phyloP scores from a whole-genome alignment of 2,329 filamentous ascomycete genomes.

The Macrophomina tecta region DNA sequence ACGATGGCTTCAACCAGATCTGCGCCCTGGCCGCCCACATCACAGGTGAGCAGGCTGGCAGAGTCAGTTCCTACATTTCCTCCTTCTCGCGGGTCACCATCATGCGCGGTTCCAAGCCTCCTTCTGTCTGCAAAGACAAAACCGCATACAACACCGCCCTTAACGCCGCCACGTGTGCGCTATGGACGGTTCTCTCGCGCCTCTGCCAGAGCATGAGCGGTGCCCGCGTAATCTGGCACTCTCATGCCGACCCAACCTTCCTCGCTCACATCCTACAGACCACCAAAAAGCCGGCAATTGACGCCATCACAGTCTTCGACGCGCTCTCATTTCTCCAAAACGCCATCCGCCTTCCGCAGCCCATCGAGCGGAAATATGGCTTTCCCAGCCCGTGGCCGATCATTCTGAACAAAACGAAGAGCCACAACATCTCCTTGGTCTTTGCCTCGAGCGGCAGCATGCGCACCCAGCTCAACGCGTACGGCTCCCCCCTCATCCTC shows the following conservation, averaged over 20 bases:
- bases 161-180: neutral
- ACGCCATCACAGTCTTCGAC: constrained; percentile 4
- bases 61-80: neutral
- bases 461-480: neutral
- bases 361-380: neutral
- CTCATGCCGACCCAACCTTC: neutral
- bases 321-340: neutral
- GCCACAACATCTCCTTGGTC: neutral
- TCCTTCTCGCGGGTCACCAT: constrained; percentile 7
- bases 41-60: neutral
- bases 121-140: neutral
- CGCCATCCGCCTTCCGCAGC: neutral
- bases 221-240: neutral
- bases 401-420: neutral
- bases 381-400: neutral
- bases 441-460: neutral
- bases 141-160: neutral
- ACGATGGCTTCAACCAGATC: neutral
- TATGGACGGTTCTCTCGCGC: neutral
- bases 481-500: constrained; percentile 25
- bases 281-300: neutral
- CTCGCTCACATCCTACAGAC: neutral
- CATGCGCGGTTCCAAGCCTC: neutral
- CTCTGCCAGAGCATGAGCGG: neutral
- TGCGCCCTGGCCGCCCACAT: neutral